These are phyloP conservation scores for Meredithiella fracta DNA, from an alignment of 2,329 filamentous ascomycete species.

Conservation along the genomic window DNA sequence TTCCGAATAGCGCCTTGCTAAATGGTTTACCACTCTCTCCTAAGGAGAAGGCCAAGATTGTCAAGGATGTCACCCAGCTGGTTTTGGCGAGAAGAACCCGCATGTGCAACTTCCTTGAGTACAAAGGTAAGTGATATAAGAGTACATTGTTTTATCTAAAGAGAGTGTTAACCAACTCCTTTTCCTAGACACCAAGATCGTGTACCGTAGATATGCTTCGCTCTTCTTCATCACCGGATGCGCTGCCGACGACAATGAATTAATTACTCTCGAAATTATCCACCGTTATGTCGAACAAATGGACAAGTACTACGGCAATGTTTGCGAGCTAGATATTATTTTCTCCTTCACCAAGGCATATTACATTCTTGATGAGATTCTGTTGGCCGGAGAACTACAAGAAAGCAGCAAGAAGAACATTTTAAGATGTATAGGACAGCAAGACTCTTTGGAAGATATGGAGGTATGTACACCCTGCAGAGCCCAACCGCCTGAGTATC, in stretches of 20 bases:
- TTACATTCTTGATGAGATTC: conserved; percentile 92
- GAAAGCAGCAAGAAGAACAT: conserved; percentile 99
- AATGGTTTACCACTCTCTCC: conserved; percentile 99
- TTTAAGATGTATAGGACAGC: conserved; percentile 83
- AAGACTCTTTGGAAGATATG: conserved; percentile 96
- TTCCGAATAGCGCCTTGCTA: conserved; percentile 65
- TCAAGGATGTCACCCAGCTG: conserved; percentile 97
- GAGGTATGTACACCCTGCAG: conserved; percentile 45
- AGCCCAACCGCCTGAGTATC: not conserved
- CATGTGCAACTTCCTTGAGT: conserved; percentile 99
- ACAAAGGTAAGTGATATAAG: conserved; percentile 55
- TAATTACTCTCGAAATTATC: conserved; percentile 96
- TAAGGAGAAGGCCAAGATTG: conserved; percentile 98
- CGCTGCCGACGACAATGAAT: conserved; percentile 91
- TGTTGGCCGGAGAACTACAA: conserved; percentile 90
- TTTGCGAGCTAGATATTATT: conserved; percentile 98
- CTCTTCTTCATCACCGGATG: conserved; percentile 98
- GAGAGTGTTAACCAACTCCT: not conserved
- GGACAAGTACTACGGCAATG: conserved; percentile 99
- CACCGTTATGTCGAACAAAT: conserved; percentile 99
- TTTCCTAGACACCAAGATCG: conserved; percentile 77
- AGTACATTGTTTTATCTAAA: not conserved
- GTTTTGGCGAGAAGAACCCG: conserved; percentile 88
- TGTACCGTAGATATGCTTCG: conserved; percentile 95
- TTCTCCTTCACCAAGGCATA: conserved; percentile 99